Evolutionary conservation across 2,329 filamentous ascomycete species (phyloP).

Genomic region (Neofusicoccum kwambonambiense): DNA sequence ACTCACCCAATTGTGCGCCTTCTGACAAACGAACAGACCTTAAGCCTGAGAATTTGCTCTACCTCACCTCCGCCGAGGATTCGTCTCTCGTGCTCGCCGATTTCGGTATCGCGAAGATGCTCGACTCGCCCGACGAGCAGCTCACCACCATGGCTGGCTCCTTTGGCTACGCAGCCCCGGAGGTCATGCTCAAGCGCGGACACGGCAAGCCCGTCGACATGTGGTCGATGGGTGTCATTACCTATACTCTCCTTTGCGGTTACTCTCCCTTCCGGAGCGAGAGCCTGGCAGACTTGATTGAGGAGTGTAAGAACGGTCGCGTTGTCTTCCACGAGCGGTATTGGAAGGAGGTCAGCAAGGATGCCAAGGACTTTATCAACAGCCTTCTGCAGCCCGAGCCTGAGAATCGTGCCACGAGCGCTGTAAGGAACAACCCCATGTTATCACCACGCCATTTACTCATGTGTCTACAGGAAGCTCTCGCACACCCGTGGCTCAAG

Average conservation of each 20-base stretch:
- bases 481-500: slow-evolving; percentile 84
- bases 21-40: slow-evolving; percentile 63
- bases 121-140: slow-evolving; percentile 85
- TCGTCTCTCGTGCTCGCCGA: slow-evolving; percentile 92
- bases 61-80: slow-evolving; percentile 72
- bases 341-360: slow-evolving; percentile 95
- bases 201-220: slow-evolving; percentile 98
- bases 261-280: slow-evolving; percentile 98
- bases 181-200: slow-evolving; percentile 96
- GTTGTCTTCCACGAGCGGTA: slow-evolving; percentile 97
- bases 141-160: slow-evolving; percentile 98
- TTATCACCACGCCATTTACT: not conserved
- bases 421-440: slow-evolving; percentile 51
- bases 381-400: slow-evolving; percentile 76
- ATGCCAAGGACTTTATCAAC: slow-evolving; percentile 93
- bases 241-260: slow-evolving; percentile 94
- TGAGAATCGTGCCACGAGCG: slow-evolving; percentile 72
- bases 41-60: slow-evolving; percentile 96
- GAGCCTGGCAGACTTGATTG: slow-evolving; percentile 86
- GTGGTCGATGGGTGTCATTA: slow-evolving; percentile 99
- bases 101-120: slow-evolving; percentile 98
- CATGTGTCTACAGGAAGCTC: slow-evolving; percentile 58
- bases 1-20: not conserved
- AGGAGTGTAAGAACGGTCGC: slow-evolving; percentile 80
- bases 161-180: slow-evolving; percentile 94